These are phyloP conservation scores for Uncinocarpus reesii DNA, from an alignment of 2,329 filamentous ascomycete species.

Conservation along the genomic window DNA sequence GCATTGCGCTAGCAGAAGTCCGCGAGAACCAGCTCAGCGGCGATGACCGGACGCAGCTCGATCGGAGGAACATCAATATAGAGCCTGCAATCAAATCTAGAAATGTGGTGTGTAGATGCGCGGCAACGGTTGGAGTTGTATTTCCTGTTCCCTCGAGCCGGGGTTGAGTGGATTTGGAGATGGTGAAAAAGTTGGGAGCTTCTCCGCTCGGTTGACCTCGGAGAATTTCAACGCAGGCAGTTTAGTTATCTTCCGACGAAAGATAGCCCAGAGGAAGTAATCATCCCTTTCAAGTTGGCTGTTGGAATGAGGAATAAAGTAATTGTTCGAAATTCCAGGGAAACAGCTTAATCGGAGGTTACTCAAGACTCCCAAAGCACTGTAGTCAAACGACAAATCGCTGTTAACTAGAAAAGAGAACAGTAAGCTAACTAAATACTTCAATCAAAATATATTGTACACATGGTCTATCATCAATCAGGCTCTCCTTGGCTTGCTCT, in stretches of 20 bases:
- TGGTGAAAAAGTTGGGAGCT: slow-evolving; percentile 10
- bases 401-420: neutral
- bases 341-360: too few species aligned
- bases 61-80: slow-evolving; percentile 37
- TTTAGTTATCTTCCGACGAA: neutral
- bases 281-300: too few species aligned
- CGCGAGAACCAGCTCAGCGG: slow-evolving; percentile 41
- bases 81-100: neutral
- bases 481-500: slow-evolving; percentile 27
- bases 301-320: too few species aligned
- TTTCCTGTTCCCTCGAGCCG: slow-evolving; percentile 1
- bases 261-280: too few species aligned
- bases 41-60: slow-evolving; percentile 29
- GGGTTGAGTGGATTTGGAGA: neutral
- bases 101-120: neutral
- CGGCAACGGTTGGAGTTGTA: neutral
- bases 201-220: slow-evolving; percentile 27
- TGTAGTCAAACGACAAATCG: neutral
- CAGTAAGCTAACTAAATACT: neutral
- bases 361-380: too few species aligned
- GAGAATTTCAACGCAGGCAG: slow-evolving; percentile 4
- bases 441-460: slow-evolving; percentile 15
- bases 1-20: slow-evolving; percentile 50
- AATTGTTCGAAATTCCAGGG: too few species aligned
- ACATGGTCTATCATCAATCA: slow-evolving; percentile 19